These are phyloP conservation scores for Phytopythium sindhum DNA, from an alignment of 352 stramenopile species.

Conservation along the genomic window DNA sequence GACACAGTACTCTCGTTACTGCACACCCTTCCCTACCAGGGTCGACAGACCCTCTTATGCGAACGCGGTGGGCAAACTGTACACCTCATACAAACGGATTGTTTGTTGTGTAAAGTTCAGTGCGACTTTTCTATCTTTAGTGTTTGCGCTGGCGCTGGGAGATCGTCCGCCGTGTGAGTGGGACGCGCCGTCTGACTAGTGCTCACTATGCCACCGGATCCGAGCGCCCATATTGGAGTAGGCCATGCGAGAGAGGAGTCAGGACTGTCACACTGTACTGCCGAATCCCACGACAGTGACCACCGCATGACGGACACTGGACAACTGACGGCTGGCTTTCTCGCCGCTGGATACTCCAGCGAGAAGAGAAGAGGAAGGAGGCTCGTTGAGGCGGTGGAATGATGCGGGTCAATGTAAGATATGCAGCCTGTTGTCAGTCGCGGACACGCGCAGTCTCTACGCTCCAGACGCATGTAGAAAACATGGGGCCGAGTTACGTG, in stretches of 20 bases:
- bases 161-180: conserved; percentile 9
- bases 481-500: background rate
- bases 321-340: conserved; percentile 5
- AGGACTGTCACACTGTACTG: conserved; percentile 5
- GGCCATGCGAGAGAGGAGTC: background rate
- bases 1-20: background rate
- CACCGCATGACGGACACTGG: conserved; percentile 1
- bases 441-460: background rate
- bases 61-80: background rate
- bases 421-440: no score
- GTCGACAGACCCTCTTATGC: background rate
- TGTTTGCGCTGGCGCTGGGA: background rate
- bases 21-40: background rate
- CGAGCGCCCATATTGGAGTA: background rate
- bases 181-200: conserved; percentile 1
- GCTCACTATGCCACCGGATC: background rate
- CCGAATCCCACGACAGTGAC: background rate
- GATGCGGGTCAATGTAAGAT: background rate
- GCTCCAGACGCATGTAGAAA: background rate
- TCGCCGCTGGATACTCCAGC: background rate
- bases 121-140: conserved; percentile 1
- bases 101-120: conserved; percentile 4
- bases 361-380: no score
- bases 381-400: background rate
- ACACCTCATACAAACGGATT: background rate